Base-by-base conservation (phyloP, 2,329 filamentous ascomycete species). In the Penicillium sp. region DNA sequence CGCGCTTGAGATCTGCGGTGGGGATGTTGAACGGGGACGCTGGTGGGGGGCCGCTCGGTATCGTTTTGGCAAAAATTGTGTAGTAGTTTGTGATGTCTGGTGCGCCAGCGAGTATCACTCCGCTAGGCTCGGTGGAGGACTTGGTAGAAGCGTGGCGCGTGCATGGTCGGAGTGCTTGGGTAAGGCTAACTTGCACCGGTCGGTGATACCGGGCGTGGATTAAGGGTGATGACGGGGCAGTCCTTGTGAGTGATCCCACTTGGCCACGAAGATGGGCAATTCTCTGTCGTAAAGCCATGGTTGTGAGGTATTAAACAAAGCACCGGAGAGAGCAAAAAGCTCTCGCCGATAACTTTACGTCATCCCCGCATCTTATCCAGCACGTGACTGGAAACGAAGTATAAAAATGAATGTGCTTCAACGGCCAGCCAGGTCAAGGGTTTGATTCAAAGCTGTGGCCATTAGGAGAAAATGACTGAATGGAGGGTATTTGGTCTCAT, bases 41-140 rank as follows among this genome's bases (percentile, higher is more conserved):
- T 0, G 93, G 93, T 0, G 94, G 94, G 0, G 91, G 89, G 2
- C 93, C 93, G 1, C 73, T 50, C 0, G 92, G 84, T 3, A 97
- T 81, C 3, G 92, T 89, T 31, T 82, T 71, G 1, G 92, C 92
- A 79, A 99, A 99, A 75, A 97, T 85, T 52, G 87, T 84, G 81
- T 97, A 97, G 80, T 93, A 85, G 50, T 87, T 90, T 38, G 72
- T 73, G 46, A 73, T 69, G 50, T 76, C 68, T 2, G 72, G 72
- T 29, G 66, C 59, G 34, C 54, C 57, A 24, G 54, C 43, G n/a
- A 64, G 46, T n/a, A 46, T 40, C 38, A 27, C 31, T 34, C 60
- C 45, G 14, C n/a, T 43, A 10, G 48, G 11, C 16, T 47, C 45
- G 16, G 44, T 38, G 18, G 55, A 51, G 5, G 54, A 27, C 4